phyloP scores from a whole-genome alignment of 2,329 filamentous ascomycete species.

The Dothidotthia symphoricarpi region DNA sequence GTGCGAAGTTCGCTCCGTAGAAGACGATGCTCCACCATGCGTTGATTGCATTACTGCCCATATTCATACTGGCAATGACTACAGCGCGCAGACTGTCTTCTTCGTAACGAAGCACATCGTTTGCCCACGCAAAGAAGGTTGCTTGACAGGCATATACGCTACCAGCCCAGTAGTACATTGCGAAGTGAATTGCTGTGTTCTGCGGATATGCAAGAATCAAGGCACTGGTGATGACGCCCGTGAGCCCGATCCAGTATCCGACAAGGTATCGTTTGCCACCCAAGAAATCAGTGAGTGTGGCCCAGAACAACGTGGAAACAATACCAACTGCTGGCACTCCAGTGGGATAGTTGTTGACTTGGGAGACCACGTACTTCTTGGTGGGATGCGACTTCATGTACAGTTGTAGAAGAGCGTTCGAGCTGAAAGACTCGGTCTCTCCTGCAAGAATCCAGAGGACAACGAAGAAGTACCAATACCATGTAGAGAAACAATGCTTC shows the following conservation, averaged over 20 bases:
- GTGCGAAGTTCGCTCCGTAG: conserved; percentile 65
- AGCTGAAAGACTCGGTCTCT: conserved; percentile 68
- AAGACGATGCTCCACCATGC: conserved; percentile 73
- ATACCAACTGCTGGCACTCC: conserved; percentile 55
- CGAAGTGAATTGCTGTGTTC: conserved; percentile 59
- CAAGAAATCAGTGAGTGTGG: conserved; percentile 64
- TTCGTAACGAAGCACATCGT: conserved; percentile 65
- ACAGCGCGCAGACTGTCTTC: conserved; percentile 63
- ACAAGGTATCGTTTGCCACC: conserved; percentile 63
- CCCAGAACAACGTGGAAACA: conserved; percentile 64
- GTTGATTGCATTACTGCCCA: conserved; percentile 66
- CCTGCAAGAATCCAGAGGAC: conserved; percentile 68
- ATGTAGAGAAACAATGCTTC: conserved; percentile 57
- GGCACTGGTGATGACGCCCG: conserved; percentile 60
- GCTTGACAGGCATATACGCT: conserved; percentile 71
- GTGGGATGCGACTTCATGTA: conserved; percentile 52
- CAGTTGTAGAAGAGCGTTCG: conserved; percentile 58
- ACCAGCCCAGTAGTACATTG: conserved; percentile 68
- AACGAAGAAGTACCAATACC: conserved; percentile 67
- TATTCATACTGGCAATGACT: conserved; percentile 71
- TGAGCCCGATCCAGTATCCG: conserved; percentile 61
- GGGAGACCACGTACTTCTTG: conserved; percentile 48
- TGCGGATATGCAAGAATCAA: conserved; percentile 58
- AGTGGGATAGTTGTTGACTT: conserved; percentile 56
- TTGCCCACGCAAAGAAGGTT: conserved; percentile 74